Evolutionary conservation across 1,284 basidiomycete species (phyloP).

Genomic region (Ceratobasidium sp.): DNA sequence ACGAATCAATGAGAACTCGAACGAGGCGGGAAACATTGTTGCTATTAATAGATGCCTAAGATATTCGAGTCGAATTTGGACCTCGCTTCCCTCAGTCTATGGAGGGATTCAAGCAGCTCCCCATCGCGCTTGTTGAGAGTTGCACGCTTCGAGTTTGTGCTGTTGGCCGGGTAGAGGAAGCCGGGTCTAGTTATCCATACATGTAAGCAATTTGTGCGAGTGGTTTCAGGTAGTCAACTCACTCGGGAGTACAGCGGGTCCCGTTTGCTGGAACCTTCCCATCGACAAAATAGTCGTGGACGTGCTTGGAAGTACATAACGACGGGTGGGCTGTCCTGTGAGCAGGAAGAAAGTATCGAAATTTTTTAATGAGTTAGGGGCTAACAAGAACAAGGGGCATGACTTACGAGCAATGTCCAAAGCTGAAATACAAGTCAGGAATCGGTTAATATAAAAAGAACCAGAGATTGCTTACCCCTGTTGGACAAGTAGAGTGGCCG

Average conservation of each 20-base stretch:
- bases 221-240: background rate
- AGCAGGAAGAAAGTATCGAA: slow-evolving; percentile 46
- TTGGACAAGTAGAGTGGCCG: slow-evolving; percentile 31
- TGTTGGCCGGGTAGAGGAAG: slow-evolving; percentile 21
- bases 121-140: background rate
- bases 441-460: background rate
- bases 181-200: slow-evolving; percentile 8
- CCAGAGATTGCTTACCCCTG: slow-evolving; percentile 45
- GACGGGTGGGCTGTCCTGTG: slow-evolving; percentile 49
- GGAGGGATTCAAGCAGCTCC: background rate
- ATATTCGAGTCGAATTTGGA: too few relatives aligned
- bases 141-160: slow-evolving; percentile 1
- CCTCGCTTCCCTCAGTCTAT: background rate
- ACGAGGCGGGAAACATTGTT: too few relatives aligned
- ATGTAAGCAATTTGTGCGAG: background rate
- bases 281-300: slow-evolving; percentile 51
- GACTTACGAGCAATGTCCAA: too few relatives aligned
- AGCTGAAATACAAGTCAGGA: background rate
- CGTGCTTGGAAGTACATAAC: slow-evolving; percentile 34
- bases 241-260: slow-evolving; percentile 48
- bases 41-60: too few relatives aligned
- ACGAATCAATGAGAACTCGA: too few relatives aligned
- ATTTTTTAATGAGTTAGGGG: too few relatives aligned
- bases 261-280: slow-evolving; percentile 49
- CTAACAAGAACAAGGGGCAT: too few relatives aligned